phyloP scores from a whole-genome alignment of 352 stramenopile genomes.

The Globisporangium apiculatum region DNA sequence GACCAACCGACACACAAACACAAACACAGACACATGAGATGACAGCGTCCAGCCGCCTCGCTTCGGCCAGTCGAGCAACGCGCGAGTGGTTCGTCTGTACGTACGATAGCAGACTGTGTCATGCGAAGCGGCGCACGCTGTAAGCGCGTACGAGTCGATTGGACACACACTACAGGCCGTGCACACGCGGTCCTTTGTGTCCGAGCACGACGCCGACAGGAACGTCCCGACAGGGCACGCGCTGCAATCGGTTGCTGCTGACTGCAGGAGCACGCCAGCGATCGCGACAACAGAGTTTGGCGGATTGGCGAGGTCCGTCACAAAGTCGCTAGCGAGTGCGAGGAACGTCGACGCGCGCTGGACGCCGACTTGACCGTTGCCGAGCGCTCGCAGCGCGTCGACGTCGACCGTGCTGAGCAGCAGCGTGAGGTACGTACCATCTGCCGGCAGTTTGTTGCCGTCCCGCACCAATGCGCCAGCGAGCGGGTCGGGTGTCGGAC shows the following conservation, averaged over 20 bases:
- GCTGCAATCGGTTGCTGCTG: slow-evolving; percentile 43
- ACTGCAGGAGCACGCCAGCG: slow-evolving; percentile 20
- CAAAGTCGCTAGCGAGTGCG: slow-evolving; percentile 24
- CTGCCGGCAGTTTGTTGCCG: slow-evolving; percentile 37
- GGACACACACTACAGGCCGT: slow-evolving; percentile 48
- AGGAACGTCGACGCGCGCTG: slow-evolving; percentile 41
- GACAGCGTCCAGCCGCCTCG: too few species aligned
- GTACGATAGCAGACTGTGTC: slow-evolving; percentile 71
- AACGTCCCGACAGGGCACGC: slow-evolving; percentile 35
- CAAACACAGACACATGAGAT: too few species aligned
- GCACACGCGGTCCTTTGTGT: slow-evolving; percentile 50
- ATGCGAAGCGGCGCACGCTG: slow-evolving; percentile 34
- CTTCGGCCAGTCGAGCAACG: too few species aligned
- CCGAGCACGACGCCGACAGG: slow-evolving; percentile 48
- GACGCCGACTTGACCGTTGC: slow-evolving; percentile 45
- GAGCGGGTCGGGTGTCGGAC: slow-evolving; percentile 38
- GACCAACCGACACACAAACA: not conserved
- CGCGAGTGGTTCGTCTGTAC: slow-evolving; percentile 5
- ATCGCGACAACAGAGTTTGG: slow-evolving; percentile 30
- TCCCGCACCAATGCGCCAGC: slow-evolving; percentile 34
- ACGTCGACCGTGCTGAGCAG: slow-evolving; percentile 38
- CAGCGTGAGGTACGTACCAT: slow-evolving; percentile 58
- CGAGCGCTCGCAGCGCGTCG: slow-evolving; percentile 23
- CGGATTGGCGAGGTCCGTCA: slow-evolving; percentile 35
- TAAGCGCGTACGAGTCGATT: slow-evolving; percentile 43